Evolutionary conservation across 169 alveolate genomes (phyloP).

Genomic region (Plasmodium chabaudi): DNA sequence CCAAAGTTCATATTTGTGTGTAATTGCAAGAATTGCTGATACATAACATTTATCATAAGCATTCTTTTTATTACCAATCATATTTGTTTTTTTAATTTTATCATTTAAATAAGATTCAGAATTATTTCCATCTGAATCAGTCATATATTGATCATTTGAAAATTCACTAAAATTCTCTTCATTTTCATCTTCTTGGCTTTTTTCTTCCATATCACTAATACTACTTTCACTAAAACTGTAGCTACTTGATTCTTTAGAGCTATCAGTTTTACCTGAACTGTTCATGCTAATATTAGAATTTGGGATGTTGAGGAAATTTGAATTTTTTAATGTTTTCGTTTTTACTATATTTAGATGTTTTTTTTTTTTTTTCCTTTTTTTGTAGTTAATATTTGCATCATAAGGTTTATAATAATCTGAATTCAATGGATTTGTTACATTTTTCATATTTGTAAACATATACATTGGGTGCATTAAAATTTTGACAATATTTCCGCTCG

Average conservation of each 20-base stretch:
- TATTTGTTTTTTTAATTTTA: not conserved
- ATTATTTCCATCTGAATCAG: constrained; percentile 15
- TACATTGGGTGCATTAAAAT: constrained; percentile 35
- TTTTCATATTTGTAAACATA: constrained; percentile 27
- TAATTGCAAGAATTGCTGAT: constrained; percentile 66
- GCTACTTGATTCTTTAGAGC: not conserved
- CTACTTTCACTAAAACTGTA: not conserved
- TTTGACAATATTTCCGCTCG: constrained; percentile 71
- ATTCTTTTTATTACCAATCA: not conserved
- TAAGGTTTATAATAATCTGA: not conserved
- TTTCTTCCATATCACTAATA: not conserved
- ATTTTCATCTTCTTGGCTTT: not conserved
- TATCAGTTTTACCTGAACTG: not conserved
- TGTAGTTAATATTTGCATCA: constrained; percentile 4
- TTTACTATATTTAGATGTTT: not conserved
- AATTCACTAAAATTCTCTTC: constrained; percentile 15
- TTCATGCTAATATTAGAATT: not conserved
- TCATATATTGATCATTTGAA: constrained; percentile 18
- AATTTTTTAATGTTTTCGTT: not conserved
- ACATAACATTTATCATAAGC: constrained; percentile 44
- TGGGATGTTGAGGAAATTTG: not conserved
- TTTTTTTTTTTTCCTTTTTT: constrained; percentile 12
- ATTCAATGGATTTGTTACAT: not conserved
- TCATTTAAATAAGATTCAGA: not conserved
- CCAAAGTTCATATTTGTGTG: constrained; percentile 74